phyloP scores from a whole-genome alignment of 371 early-diverging fungal genomes.

The Rhizopus arrhizus region DNA sequence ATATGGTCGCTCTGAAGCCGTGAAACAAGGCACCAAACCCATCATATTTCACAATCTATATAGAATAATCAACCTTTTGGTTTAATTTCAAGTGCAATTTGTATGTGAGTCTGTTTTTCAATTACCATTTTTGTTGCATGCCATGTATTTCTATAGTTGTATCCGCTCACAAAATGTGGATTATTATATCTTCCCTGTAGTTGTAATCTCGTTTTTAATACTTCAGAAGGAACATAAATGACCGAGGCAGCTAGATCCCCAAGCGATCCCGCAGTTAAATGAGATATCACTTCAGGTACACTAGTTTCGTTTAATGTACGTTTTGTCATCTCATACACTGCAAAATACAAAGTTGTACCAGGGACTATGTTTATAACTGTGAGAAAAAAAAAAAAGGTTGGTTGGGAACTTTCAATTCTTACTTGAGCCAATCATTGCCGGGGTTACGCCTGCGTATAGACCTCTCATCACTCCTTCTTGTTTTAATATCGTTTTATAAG shows the following conservation, averaged over 20 bases:
- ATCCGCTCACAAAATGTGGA: slow-evolving; percentile 73
- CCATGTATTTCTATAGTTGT: slow-evolving; percentile 74
- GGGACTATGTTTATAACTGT: slow-evolving; percentile 46
- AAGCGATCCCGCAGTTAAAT: slow-evolving; percentile 72
- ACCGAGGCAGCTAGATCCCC: slow-evolving; percentile 77
- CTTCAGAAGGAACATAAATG: slow-evolving; percentile 80
- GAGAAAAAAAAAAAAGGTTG: not conserved
- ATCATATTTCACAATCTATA: slow-evolving; percentile 66
- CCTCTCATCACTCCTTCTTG: slow-evolving; percentile 76
- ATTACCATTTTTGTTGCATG: slow-evolving; percentile 71
- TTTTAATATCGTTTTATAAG: slow-evolving; percentile 63
- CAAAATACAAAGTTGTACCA: slow-evolving; percentile 75
- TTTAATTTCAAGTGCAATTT: not conserved
- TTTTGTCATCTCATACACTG: slow-evolving; percentile 74
- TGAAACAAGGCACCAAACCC: slow-evolving; percentile 67
- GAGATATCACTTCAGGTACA: slow-evolving; percentile 64
- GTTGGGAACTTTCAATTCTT: slow-evolving; percentile 13
- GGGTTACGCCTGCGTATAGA: slow-evolving; percentile 72
- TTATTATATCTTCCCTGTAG: slow-evolving; percentile 81
- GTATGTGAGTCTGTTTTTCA: not conserved
- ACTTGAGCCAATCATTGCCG: slow-evolving; percentile 79
- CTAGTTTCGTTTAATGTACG: slow-evolving; percentile 58
- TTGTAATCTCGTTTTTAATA: slow-evolving; percentile 80
- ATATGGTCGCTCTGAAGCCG: slow-evolving; percentile 67
- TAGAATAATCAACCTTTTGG: not conserved